Percentiles rank a stretch among this genome's conserved stretches.
Conservation (phyloP, 108 stramenopile species). For the Cyclotella sp. region DNA sequence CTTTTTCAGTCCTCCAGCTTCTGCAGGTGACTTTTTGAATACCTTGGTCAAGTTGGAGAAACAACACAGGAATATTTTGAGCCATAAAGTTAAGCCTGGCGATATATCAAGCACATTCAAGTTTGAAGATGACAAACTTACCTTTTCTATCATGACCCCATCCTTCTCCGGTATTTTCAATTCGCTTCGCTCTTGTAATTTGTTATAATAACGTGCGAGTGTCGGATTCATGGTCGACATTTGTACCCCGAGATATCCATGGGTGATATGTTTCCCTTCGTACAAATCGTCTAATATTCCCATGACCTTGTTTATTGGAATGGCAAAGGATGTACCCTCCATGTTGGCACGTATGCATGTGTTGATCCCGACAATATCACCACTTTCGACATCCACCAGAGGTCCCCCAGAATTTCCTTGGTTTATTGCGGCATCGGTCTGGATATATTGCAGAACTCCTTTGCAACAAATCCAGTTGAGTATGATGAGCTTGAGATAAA, state of each 20-base stretch:
- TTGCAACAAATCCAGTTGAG: too few species aligned
- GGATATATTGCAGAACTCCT: slow-evolving; percentile 80
- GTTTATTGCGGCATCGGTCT: slow-evolving; percentile 86
- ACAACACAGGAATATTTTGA: not conserved
- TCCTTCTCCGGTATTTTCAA: slow-evolving; percentile 69
- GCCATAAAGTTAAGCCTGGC: too few species aligned
- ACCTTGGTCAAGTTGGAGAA: slow-evolving; percentile 38
- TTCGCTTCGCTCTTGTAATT: slow-evolving; percentile 18
- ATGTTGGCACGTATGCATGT: slow-evolving; percentile 91
- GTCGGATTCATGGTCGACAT: slow-evolving; percentile 79
- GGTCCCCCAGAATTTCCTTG: slow-evolving; percentile 88
- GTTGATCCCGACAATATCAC: slow-evolving; percentile 89
- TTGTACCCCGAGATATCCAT: slow-evolving; percentile 76
- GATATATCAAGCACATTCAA: not conserved
- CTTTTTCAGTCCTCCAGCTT: slow-evolving; percentile 68
- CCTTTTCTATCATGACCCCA: slow-evolving; percentile 78
- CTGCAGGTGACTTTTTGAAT: slow-evolving; percentile 76
- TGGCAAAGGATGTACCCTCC: slow-evolving; percentile 91
- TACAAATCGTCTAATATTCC: slow-evolving; percentile 77
- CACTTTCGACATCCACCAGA: slow-evolving; percentile 81
- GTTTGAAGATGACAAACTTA: not conserved
- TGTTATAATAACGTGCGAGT: slow-evolving; percentile 62
- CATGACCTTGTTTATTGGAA: slow-evolving; percentile 85
- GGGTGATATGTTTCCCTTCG: slow-evolving; percentile 70
- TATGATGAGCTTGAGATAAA: too few species aligned